Percentiles rank a stretch among this genome's conserved stretches.
Conservation (phyloP, 768 basidiomycete species). For the Auricularia heimuer region DNA sequence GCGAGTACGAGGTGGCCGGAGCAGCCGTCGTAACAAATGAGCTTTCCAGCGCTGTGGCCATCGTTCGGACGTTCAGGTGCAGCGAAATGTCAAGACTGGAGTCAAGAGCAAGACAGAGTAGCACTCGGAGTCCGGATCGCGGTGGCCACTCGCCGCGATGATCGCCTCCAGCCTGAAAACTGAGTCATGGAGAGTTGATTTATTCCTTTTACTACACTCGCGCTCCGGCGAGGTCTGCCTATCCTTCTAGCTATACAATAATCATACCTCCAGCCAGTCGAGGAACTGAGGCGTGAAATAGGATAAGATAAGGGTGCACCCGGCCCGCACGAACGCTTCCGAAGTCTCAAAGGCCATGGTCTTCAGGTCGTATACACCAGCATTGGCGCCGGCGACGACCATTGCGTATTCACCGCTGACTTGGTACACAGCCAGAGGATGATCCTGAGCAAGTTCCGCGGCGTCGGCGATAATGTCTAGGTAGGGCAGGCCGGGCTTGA, state of each 20-base stretch:
- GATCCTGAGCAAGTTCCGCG: constrained; percentile 66
- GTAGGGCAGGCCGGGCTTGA: constrained; percentile 93
- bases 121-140: too few relatives aligned
- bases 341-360: constrained; percentile 91
- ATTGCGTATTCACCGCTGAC: constrained; percentile 98
- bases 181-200: too few relatives aligned
- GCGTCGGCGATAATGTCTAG: constrained; percentile 94
- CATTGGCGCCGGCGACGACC: constrained; percentile 86
- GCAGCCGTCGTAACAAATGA: too few relatives aligned
- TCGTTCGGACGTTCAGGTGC: too few relatives aligned
- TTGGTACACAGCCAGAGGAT: constrained; percentile 94
- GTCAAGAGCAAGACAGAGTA: too few relatives aligned
- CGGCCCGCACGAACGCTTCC: constrained; percentile 91
- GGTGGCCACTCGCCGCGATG: too few relatives aligned
- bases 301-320: constrained; percentile 79
- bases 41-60: too few relatives aligned
- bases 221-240: background rate
- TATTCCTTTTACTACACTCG: too few relatives aligned
- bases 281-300: constrained; percentile 98
- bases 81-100: too few relatives aligned
- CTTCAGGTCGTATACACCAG: constrained; percentile 87
- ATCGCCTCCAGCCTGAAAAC: too few relatives aligned
- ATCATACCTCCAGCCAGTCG: constrained; percentile 53
- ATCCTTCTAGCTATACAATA: background rate
- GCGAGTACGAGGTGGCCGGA: too few relatives aligned